Base-by-base conservation (phyloP, 108 stramenopile genomes). In the Cyclotella sp. region DNA sequence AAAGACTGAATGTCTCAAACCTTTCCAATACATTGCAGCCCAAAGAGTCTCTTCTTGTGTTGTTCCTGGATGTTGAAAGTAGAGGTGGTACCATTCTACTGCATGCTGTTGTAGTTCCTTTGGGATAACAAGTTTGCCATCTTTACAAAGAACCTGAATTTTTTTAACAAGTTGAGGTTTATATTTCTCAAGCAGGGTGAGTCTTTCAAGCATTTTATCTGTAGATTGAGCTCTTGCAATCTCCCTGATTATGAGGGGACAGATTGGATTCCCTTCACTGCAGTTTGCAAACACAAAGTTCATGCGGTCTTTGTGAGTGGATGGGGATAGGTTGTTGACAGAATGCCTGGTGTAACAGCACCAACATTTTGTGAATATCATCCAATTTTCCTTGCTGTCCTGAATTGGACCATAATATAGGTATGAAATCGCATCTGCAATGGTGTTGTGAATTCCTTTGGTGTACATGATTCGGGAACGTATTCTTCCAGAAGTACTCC, bases 61-160 rank as follows among this genome's bases (percentile, higher is more conserved):
- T 43, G 39, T 22, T 4, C 79, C 79, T 49, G 79, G 73, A 52
- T 80, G 79, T 52, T 61, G 67, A 2, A 75, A 45, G 64, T 80
- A 69, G 11, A 52, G 67, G 29, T 80, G 73, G 28, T 80, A 75
- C 73, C 79, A 80, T 16, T 11, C 1, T 10, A 79, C 47, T 39
- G 69, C 40, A 12, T 40, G 9, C 3, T 42, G 14, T 34, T 74
- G 78, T 19, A 74, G 66, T 15, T 9, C 11, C 22, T 21, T 21
- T 6, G 75, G 67, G 13, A 68, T 63, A 24, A 59, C 22, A 18
- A 78, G 16, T 52, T 63, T 63, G 26, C 22, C 67, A 63, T 66
- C 47, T 22, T 63, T 66, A 45, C 73, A 74, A 11, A 77, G 54
- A 40, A 75, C 73, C 7, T 54, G 9, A 46, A 45, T 55, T 9